phyloP scores from a whole-genome alignment of 768 basidiomycete species.

The Suillus discolor region DNA sequence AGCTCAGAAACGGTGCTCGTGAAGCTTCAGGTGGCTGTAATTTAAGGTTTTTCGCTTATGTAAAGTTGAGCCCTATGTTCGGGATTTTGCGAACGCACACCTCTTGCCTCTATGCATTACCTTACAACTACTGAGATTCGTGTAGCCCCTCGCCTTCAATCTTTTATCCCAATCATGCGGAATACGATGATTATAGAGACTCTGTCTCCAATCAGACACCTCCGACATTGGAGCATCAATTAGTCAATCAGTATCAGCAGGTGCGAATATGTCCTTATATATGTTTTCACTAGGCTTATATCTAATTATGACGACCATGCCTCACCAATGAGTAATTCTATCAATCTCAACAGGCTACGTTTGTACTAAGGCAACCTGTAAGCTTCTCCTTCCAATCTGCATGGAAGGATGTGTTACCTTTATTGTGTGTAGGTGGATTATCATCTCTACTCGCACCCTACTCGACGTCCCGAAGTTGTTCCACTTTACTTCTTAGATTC shows the following conservation, averaged over 20 bases:
- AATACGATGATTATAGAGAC: conserved; percentile 39
- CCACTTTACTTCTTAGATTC: too few species aligned
- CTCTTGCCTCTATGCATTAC: background rate
- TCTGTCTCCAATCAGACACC: conserved; percentile 16
- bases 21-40: background rate
- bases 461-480: conserved; percentile 27
- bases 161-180: conserved; percentile 35
- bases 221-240: conserved; percentile 24
- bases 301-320: conserved; percentile 33
- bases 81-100: background rate
- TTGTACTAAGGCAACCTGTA: conserved; percentile 66
- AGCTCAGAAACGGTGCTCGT: background rate
- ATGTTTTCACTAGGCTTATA: conserved; percentile 14
- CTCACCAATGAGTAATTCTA: conserved; percentile 39
- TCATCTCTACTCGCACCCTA: conserved; percentile 82
- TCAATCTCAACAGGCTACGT: conserved; percentile 43
- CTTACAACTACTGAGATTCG: conserved; percentile 14
- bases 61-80: background rate
- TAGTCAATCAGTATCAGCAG: conserved; percentile 19
- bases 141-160: conserved; percentile 31
- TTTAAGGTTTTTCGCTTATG: background rate
- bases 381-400: conserved; percentile 19
- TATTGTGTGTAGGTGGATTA: conserved; percentile 71
- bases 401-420: conserved; percentile 5
- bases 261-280: conserved; percentile 25